Evolutionary conservation across 2,329 filamentous ascomycete genomes (phyloP), one percentile per base, ranked within the genome.

Genomic region (Corynespora cassiicola): DNA sequence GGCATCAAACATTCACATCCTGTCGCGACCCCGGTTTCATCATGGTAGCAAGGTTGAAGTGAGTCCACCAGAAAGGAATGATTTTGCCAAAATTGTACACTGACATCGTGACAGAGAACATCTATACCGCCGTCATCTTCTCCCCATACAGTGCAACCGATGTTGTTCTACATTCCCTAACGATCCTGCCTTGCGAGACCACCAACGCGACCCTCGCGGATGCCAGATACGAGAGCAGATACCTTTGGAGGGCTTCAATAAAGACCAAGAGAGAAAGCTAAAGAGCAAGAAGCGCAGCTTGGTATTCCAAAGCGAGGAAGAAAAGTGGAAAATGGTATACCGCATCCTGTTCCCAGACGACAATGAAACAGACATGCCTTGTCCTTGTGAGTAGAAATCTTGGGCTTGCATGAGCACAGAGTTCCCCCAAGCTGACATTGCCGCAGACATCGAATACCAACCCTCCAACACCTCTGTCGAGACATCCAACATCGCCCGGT

Each of bases 251-350:
- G 55, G 55, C 1, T 57, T 58, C 28, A 44, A 59, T 21, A 54
- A 57, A 27, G 50, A 60, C 15, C 56, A 60, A 45, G 56, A 60
- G 14, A 35, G 51, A 18, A 47, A 47, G 15, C 28, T 60, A 17
- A 60, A 58, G 38, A 58, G 56, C 31, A 60, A 60, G 34, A 58
- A 54, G 31, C 38, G 54, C 7, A 50, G 43, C n/a, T 42, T 45
- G 7, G 42, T 42, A 2, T 40, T 39, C 17, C 46, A 45, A 10
- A 52, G 39, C 6, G 56, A 60, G 21, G 49, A 58, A 36, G 56
- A 60, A 1, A 60, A 58, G 18, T 60, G 56, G 56, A 60, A 58
- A 24, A 41, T 31, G 2, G 54, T 60, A 6, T 60, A 56, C 28
- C 42, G 42, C 2, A 51, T 60, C 3, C 40, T 60, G 5, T 60